Evolutionary conservation across 2,329 filamentous ascomycete species (phyloP), one percentile per base, ranked within the genome.

Genomic region (Lanzia echinophila): DNA sequence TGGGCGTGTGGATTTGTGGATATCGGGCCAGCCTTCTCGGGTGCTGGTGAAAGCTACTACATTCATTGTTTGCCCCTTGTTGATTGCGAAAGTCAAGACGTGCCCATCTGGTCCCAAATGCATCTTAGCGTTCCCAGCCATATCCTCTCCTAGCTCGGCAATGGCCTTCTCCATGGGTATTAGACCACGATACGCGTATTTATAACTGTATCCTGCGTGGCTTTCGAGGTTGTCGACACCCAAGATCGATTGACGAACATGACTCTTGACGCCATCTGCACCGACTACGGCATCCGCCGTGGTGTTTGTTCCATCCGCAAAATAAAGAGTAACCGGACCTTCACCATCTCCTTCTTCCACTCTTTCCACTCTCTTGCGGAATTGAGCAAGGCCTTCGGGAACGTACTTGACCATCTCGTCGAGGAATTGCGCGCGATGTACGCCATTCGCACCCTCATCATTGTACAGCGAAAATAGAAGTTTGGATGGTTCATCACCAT

Each of bases 101-200:
- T 86, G 83, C 0, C 76, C 79, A 38, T 71, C 66, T 0, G 75
- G 77, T 0, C 81, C 82, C 32, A 78, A 70, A 62, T 79, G 79
- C 74, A 83, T 78, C 61, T 77, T 74, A 6, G 71, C 66, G 8
- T 75, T 78, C 19, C 63, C 60, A 0, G 76, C 73, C 44, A 75
- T 69, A 43, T 79, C 67, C 8, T 72, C 63, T 1, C 78, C 77
- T 3, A 84, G 58, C 2, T 72, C 70, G 11, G 70, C 63, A 1
- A 70, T 63, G 0, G 79, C 81, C 7, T 73, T 63, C 0, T 72
- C 68, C 74, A 86, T 85, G 0, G 82, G 78, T 2, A 85, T 70
- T 1, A 86, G 66, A 0, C 76, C 77, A 2, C 83, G 74, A 67
- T 82, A 86, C 36, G 78, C 82, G 64, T 78, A 78, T 57, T 83